A percentile compares a stretch with the other conserved stretches of the same genome.
phyloP scores from a whole-genome alignment of 2,329 filamentous ascomycete species.

The Esteya vermicola region DNA sequence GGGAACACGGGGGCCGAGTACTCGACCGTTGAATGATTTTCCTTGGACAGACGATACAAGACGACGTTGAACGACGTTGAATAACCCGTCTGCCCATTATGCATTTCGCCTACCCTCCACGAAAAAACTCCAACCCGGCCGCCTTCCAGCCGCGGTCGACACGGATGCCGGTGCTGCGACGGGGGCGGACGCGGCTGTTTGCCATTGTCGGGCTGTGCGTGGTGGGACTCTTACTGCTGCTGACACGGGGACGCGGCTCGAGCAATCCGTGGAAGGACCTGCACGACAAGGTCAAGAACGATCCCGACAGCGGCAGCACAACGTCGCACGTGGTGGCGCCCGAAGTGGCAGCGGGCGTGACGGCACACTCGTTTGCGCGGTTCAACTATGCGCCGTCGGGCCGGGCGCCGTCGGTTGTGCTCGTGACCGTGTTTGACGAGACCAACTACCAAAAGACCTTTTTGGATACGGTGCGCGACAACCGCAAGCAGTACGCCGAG shows the following conservation, averaged over 20 bases:
- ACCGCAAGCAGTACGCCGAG: constrained; percentile 71
- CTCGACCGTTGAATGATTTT: too few relatives aligned
- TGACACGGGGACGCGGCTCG: constrained; percentile 23
- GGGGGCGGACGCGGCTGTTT: constrained; percentile 46
- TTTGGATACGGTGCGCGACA: constrained; percentile 60
- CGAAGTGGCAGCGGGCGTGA: not conserved
- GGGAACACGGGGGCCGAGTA: too few relatives aligned
- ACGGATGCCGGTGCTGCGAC: constrained; percentile 34
- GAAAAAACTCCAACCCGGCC: constrained; percentile 66
- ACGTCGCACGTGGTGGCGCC: not conserved
- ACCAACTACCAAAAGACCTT: constrained; percentile 50
- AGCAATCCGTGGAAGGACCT: constrained; percentile 8
- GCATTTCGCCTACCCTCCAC: constrained; percentile 82
- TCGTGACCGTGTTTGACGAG: constrained; percentile 75
- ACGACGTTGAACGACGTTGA: not conserved
- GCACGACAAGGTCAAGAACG: constrained; percentile 6
- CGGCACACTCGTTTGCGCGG: constrained; percentile 3
- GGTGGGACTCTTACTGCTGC: constrained; percentile 45
- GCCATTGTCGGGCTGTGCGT: constrained; percentile 39
- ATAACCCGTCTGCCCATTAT: constrained; percentile 32
- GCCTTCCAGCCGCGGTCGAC: constrained; percentile 52
- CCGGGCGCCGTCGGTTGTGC: constrained; percentile 46
- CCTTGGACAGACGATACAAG: not conserved
- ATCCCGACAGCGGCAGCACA: constrained; percentile 2
- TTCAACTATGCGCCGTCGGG: constrained; percentile 29